Evolutionary conservation across 768 basidiomycete genomes (phyloP), one percentile per base, ranked within the genome.

Genomic region (Chalciporus sphaerocephalus): DNA sequence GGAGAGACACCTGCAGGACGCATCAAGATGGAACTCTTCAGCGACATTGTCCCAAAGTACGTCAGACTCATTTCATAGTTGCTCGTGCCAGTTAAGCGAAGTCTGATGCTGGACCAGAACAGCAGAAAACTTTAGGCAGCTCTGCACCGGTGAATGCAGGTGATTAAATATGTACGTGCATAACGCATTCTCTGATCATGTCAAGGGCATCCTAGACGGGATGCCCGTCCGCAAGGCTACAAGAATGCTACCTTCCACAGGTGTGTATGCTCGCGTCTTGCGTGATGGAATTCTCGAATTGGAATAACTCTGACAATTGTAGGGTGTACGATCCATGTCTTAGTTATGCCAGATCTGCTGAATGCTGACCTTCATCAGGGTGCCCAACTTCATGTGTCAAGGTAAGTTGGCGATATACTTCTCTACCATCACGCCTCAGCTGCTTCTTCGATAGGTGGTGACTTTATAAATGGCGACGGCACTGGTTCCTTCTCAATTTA

Each of bases 401-500:
- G 92, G 92, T 63, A 55, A 23, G 32, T 34, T 38, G 18, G 46
- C 17, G 33, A 22, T 16, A 35, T 32, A 17, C 15, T 30, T 40
- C 27, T 34, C 23, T 24, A 17, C 34, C 25, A 38, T 22, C n/a
- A 32, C 30, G 32, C 35, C 1, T 22, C 21, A 36, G 11, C 35
- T 46, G 28, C 50, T 38, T 13, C 33, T 35, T 42, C 9, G 24
- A 13, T 46, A 91, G 91, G 90, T 37, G 96, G 96, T 0, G 96
- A 99, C 62, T 99, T 98, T 53, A 56, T 94, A 54, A 94, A 94
- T 50, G 82, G 83, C 3, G 96, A 99, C 57, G 96, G 96, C 27
- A 97, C 95, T 1, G 96, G 96, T 1, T 82, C 85, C 0, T 93
- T 94, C 68, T 95, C 92, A n/a, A 91, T 99, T 53, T 98, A 96